Conservation (phyloP, 2,329 filamentous ascomycete species). For the Alternaria sp. region DNA sequence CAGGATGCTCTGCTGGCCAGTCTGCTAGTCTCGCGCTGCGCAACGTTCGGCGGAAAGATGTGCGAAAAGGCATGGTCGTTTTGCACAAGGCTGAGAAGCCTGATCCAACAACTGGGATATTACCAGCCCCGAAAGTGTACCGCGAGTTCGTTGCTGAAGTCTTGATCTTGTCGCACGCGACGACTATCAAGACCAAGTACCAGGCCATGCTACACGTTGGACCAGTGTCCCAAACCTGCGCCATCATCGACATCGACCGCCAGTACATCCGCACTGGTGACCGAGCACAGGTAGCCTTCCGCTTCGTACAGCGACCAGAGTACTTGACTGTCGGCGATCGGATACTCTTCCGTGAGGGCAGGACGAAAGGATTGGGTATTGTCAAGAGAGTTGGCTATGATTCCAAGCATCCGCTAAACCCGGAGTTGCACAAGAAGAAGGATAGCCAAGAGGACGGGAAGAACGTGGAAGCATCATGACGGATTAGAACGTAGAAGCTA, state of each 20-base stretch:
- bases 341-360: constrained; percentile 89
- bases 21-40: constrained; percentile 91
- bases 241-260: constrained; percentile 97
- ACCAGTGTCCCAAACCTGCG: constrained; percentile 91
- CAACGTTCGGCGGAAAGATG: constrained; percentile 85
- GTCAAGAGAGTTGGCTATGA: constrained; percentile 93
- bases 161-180: constrained; percentile 91
- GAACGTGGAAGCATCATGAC: background rate
- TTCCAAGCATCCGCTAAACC: constrained; percentile 56
- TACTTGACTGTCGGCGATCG: constrained; percentile 88
- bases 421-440: constrained; percentile 31
- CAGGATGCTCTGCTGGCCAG: constrained; percentile 87
- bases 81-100: constrained; percentile 80
- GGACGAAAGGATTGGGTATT: constrained; percentile 94
- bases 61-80: constrained; percentile 97
- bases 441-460: background rate
- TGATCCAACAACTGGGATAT: constrained; percentile 42
- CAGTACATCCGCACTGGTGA: constrained; percentile 94
- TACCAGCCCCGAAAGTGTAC: constrained; percentile 58
- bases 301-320: constrained; percentile 92
- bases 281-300: constrained; percentile 90
- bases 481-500: background rate
- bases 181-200: constrained; percentile 95
- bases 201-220: constrained; percentile 99
- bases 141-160: constrained; percentile 71